Base-by-base conservation (phyloP, 192 early-diverging fungal species). In the Chytriomyces sp. region DNA sequence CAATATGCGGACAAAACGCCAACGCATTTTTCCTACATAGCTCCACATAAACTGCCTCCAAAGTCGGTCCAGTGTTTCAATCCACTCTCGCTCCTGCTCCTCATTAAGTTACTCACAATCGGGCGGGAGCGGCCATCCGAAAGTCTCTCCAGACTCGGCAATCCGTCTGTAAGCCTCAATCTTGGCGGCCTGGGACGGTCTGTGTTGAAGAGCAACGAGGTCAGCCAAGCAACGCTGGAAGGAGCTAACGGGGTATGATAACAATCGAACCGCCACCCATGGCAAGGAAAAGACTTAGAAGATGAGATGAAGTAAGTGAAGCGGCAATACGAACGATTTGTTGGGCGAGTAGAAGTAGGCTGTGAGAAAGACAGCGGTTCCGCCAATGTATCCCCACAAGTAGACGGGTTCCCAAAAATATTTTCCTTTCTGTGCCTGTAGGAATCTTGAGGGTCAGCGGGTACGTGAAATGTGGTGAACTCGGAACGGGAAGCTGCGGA, bases 361-460 rank as follows among this genome's bases (percentile, higher is more conserved):
- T 26, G 58, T 57, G 30, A 77, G 68, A 37, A 75, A 81, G 22
- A 70, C 57, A 5, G 63, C 74, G 40, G 74, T 68, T 4, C 67
- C 39, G 6, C 76, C 76, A 54, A 78, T 72, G 72, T 72, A 81
- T 12, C 75, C 76, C 77, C 77, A 81, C 59, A 78, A 69, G 66
- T 68, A 81, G 2, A 77, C 49, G 6, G 79, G 75, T 37, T 77
- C 79, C 79, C 79, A 81, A 61, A 73, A 81, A 76, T 81, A 81
- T 58, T 80, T 80, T 17, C 6, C 34, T 53, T 69, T 65, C 44
- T 58, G 12, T 32, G 12, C 56, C n/a, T n/a, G 44, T 10, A 49
- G 22, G 0, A 12, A 10, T 32, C 12, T 58, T 32, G 19, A 14
- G 17, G 1, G 26, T 1, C 56, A 30, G 26, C 28, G 12, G 17